A percentile compares a stretch with the other conserved stretches of the same genome.
These are phyloP conservation scores for Aleurites moluccanus DNA, from an alignment of 441 rosid genomes.

Conservation along the genomic window DNA sequence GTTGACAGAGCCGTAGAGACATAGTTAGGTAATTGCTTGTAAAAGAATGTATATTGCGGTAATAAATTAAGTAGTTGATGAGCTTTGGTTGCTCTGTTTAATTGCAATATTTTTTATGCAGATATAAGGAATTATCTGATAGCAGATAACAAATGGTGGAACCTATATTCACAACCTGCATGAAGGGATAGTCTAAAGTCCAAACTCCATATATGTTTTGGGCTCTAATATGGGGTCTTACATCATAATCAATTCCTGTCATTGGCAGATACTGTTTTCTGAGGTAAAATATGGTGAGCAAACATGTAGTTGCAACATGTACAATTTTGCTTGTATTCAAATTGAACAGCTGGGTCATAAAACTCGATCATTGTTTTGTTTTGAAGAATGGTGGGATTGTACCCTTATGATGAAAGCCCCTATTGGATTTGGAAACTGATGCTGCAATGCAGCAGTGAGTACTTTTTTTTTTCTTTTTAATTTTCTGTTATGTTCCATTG, in stretches of 20 bases:
- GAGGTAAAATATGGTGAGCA: slow-evolving; percentile 16
- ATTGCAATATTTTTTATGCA: neutral
- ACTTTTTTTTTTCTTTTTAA: neutral
- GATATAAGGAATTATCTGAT: neutral
- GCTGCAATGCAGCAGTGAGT: slow-evolving; percentile 6
- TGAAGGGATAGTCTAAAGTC: neutral
- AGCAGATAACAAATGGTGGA: slow-evolving; percentile 4
- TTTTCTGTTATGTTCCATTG: neutral
- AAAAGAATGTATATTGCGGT: neutral
- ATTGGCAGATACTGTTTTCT: slow-evolving; percentile 1
- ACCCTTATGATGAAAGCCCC: neutral
- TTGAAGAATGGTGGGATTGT: slow-evolving; percentile 7
- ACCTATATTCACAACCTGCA: neutral
- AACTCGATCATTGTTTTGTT: slow-evolving; percentile 3
- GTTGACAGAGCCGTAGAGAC: neutral
- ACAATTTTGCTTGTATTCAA: slow-evolving; percentile 1
- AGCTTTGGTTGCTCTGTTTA: slow-evolving; percentile 1
- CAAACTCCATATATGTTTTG: neutral
- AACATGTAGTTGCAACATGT: neutral
- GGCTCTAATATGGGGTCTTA: neutral
- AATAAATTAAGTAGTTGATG: neutral
- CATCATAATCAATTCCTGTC: neutral
- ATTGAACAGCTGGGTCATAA: neutral
- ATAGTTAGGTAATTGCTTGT: neutral
- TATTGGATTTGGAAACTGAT: neutral